Percentiles rank a stretch among this genome's conserved stretches.
Evolutionary conservation across 305 asterid species (phyloP).

Genomic region (Solanum hybrid): DNA sequence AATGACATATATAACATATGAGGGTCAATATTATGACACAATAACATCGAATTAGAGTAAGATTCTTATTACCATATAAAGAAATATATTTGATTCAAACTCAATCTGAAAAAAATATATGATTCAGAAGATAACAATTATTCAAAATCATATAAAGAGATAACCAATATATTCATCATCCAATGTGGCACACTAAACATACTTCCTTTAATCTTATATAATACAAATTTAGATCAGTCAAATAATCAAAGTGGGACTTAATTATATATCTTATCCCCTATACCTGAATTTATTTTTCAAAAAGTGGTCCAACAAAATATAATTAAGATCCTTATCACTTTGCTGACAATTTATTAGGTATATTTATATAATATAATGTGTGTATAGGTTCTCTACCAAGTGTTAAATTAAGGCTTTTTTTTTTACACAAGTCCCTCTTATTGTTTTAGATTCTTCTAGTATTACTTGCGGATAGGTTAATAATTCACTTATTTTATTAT

Average conservation of each 20-base stretch:
- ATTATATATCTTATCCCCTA: too few relatives aligned
- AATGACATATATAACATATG: not conserved
- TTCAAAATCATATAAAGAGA: not conserved
- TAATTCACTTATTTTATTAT: not conserved
- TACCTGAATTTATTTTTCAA: not conserved
- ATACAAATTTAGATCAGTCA: not conserved
- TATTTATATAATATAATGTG: not conserved
- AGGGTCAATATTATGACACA: not conserved
- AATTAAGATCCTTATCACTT: not conserved
- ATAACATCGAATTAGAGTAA: not conserved
- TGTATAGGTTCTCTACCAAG: not conserved
- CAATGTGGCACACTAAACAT: not conserved
- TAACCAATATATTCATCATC: not conserved
- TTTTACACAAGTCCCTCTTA: not conserved
- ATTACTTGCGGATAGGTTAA: not conserved
- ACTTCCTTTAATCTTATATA: not conserved
- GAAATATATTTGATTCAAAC: not conserved
- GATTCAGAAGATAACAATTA: not conserved
- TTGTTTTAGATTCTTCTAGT: not conserved
- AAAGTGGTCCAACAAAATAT: not conserved
- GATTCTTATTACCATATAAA: not conserved
- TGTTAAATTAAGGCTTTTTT: too few relatives aligned
- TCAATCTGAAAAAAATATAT: not conserved
- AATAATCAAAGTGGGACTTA: not conserved
- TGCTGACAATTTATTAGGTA: not conserved